phyloP scores from a whole-genome alignment of 805 yeast species.

The Teunomyces aglyptinius region DNA sequence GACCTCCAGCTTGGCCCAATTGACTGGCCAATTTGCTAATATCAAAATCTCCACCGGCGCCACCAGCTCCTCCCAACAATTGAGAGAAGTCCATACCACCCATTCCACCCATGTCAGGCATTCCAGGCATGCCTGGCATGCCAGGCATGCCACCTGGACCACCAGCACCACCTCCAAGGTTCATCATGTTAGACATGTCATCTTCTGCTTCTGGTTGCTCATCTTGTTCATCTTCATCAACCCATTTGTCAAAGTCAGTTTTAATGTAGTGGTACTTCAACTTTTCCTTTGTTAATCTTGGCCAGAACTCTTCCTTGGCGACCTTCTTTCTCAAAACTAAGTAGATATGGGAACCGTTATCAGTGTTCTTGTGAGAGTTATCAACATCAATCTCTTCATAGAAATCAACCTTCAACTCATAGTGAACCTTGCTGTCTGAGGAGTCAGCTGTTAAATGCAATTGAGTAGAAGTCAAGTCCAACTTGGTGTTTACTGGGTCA shows the following conservation, averaged over 20 bases:
- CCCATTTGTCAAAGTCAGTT: constrained; percentile 98
- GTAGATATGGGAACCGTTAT: constrained; percentile 56
- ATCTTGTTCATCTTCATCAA: constrained; percentile 96
- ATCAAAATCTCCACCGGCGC: constrained; percentile 34
- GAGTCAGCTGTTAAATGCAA: constrained; percentile 53
- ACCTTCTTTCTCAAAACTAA: constrained; percentile 71
- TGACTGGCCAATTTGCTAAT: constrained; percentile 40
- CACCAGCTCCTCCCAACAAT: constrained; percentile 29
- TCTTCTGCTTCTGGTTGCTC: constrained; percentile 52
- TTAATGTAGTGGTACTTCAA: constrained; percentile 74
- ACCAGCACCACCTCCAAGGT: constrained; percentile 33
- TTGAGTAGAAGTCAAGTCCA: constrained; percentile 56
- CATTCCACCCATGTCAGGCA: constrained; percentile 28
- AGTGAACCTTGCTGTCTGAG: constrained; percentile 47
- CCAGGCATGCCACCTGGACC: constrained; percentile 20
- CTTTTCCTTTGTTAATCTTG: constrained; percentile 87
- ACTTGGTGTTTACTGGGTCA: constrained; percentile 62
- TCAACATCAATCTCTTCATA: constrained; percentile 71
- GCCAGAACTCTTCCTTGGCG: constrained; percentile 82
- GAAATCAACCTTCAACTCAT: constrained; percentile 70
- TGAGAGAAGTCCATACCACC: constrained; percentile 27
- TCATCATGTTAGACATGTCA: constrained; percentile 33
- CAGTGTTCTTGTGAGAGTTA: constrained; percentile 55
- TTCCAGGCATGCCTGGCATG: constrained; percentile 25
- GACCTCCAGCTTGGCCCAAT: constrained; percentile 41